These are phyloP conservation scores for Colletotrichum sp. DNA, from an alignment of 2,329 filamentous ascomycete genomes.

Conservation along the genomic window DNA sequence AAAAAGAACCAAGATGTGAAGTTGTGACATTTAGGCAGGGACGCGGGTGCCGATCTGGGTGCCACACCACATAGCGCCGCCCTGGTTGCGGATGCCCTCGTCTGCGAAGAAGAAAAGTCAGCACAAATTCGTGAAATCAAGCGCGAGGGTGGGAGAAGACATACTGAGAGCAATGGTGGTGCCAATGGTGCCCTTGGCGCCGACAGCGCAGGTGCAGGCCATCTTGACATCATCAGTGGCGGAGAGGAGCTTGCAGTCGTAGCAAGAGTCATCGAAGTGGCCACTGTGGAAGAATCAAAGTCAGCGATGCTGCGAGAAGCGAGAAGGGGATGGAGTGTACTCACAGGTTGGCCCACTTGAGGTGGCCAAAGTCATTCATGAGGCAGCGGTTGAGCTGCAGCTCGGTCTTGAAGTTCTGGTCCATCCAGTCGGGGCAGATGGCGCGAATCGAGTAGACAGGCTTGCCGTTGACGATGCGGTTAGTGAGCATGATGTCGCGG, in stretches of 20 bases:
- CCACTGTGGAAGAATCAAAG: background rate
- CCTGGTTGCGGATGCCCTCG: constrained; percentile 13
- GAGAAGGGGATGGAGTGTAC: background rate
- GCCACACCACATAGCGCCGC: constrained; percentile 12
- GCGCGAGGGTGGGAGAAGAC: background rate
- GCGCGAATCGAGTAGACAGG: constrained; percentile 11
- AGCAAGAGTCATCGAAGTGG: constrained; percentile 4
- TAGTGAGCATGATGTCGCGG: background rate
- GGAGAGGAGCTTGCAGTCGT: constrained; percentile 6
- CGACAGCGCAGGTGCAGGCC: background rate
- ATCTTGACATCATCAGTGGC: background rate
- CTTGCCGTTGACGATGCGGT: background rate
- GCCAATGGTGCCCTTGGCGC: background rate
- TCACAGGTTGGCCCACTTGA: constrained; percentile 9
- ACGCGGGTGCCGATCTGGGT: background rate
- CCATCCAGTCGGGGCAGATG: background rate
- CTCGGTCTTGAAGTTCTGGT: background rate
- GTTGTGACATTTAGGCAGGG: background rate
- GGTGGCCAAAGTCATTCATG: constrained; percentile 11
- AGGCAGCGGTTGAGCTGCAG: constrained; percentile 20
- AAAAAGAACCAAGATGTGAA: background rate
- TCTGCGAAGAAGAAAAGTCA: background rate
- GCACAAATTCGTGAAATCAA: background rate
- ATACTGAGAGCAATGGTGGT: background rate
- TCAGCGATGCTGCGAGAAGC: background rate